These are phyloP conservation scores for Penicillium sclerotigenum DNA, from an alignment of 2,329 filamentous ascomycete species.

Conservation along the genomic window DNA sequence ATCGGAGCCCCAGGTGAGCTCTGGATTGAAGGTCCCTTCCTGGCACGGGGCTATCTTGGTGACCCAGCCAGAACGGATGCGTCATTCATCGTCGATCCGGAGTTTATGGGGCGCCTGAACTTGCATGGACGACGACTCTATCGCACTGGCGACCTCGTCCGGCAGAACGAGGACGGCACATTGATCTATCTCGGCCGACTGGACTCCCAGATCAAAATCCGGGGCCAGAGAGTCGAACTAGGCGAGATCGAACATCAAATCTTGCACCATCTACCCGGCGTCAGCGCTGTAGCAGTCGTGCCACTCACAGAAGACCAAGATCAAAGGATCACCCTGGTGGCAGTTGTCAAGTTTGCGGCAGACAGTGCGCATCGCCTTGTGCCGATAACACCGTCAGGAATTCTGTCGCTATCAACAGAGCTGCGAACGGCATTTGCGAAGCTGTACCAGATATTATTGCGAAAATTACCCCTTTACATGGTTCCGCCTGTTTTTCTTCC, in stretches of 20 bases:
- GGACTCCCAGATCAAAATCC: constrained; percentile 36
- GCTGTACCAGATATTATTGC: not conserved
- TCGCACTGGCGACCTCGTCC: constrained; percentile 18
- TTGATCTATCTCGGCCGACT: constrained; percentile 48
- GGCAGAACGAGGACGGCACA: constrained; percentile 29
- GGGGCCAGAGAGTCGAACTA: constrained; percentile 59
- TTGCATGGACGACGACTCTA: constrained; percentile 45
- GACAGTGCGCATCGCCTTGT: not conserved
- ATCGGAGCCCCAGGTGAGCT: constrained; percentile 28
- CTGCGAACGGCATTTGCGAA: not conserved
- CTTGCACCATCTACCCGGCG: not conserved
- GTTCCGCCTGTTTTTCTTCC: not conserved
- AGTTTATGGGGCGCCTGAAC: not conserved
- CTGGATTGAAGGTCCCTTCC: constrained; percentile 32
- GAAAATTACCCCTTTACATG: not conserved
- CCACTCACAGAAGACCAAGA: not conserved
- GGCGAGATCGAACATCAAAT: constrained; percentile 42
- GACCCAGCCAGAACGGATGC: constrained; percentile 28
- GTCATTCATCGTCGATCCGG: constrained; percentile 20
- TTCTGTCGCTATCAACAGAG: not conserved
- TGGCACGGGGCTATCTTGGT: constrained; percentile 30
- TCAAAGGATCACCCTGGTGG: not conserved
- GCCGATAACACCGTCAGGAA: not conserved
- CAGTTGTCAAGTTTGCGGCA: not conserved
- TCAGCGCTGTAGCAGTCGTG: not conserved